Base-by-base conservation (phyloP, 305 asterid genomes). In the Withania somnifera region DNA sequence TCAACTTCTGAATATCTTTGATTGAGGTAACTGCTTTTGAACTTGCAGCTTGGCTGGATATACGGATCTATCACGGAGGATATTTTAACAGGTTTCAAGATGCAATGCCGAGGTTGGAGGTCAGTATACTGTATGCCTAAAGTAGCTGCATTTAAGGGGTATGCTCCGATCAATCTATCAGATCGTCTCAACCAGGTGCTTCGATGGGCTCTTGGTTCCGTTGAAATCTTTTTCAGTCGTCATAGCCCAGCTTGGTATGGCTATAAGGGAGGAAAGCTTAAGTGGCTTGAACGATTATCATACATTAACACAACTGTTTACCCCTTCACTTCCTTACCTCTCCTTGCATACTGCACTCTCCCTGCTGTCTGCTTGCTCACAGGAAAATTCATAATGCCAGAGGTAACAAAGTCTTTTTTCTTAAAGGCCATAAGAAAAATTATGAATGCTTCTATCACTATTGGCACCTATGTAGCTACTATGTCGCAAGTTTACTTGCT, bases 191-290 rank as follows among this genome's bases (percentile, higher is more conserved):
- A 92, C 84, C 97, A 93, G 87, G 95, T 93, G 53, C 88, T 91
- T 87, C 86, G 97, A 85, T 93, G 97, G 97, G 97, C 97, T 83
- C 93, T 93, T 64, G 97, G 97, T 85, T 93, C 97, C 47, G 92
- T 92, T 28, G 97, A 93, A 79, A 93, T 93, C 86, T 93, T 93
- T 88, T 87, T 92, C 45, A 93, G 97, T 57, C 93, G 97, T 20
- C 97, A 92, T 87, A 92, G 97, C 85, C 97, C 97, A 2, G 91
- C 92, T 52, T 93, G 97, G 97, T 92, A 91, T 77, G 97, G 88
- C 84, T 92, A 84, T 95, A 92, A 80, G 71, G 95, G 94, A 30
- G 97, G 97, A 45, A 92, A 92, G 86, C 88, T 93, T 26, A 93
- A 93, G 82, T 88, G 85, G 91, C 90, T 93, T 11, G 91, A 93